Percentiles rank a stretch among this genome's conserved stretches.
phyloP scores from a whole-genome alignment of 352 stramenopile species.

The Thalassiosira livingstoniorum region DNA sequence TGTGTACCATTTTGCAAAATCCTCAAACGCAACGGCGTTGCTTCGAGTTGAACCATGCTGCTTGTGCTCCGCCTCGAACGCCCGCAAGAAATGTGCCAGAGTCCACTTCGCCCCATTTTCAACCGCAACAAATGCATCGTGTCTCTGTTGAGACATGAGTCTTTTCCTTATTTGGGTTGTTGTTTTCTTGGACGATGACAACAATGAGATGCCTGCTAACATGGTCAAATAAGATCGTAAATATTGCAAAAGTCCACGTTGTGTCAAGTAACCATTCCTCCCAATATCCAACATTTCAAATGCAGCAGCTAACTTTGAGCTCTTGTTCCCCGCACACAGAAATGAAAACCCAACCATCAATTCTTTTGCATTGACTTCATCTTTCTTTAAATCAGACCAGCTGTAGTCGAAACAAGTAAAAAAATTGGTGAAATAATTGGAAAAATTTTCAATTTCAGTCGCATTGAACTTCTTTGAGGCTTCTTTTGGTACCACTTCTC shows the following conservation, averaged over 20 bases:
- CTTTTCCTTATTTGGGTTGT: slow-evolving; percentile 60
- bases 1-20: slow-evolving; percentile 97
- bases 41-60: slow-evolving; percentile 29
- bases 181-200: slow-evolving; percentile 61
- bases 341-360: slow-evolving; percentile 84
- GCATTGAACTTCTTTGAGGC: slow-evolving; percentile 60
- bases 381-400: slow-evolving; percentile 58
- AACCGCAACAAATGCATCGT: slow-evolving; percentile 70
- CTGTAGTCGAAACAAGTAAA: slow-evolving; percentile 74
- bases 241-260: slow-evolving; percentile 92
- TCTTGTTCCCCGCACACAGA: slow-evolving; percentile 87
- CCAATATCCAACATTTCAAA: slow-evolving; percentile 87
- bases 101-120: slow-evolving; percentile 82
- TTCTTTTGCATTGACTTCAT: slow-evolving; percentile 79
- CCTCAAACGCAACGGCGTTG: slow-evolving; percentile 90
- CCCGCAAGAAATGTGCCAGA: slow-evolving; percentile 73
- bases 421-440: slow-evolving; percentile 77
- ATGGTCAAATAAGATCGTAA: slow-evolving; percentile 94
- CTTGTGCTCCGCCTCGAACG: slow-evolving; percentile 47
- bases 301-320: slow-evolving; percentile 83
- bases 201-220: slow-evolving; percentile 86
- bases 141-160: slow-evolving; percentile 42
- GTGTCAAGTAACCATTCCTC: slow-evolving; percentile 89
- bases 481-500: slow-evolving; percentile 66
- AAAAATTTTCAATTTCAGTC: slow-evolving; percentile 73